Evolutionary conservation across 257 asterid genomes (phyloP).

Genomic region (Solanum appendiculatum): DNA sequence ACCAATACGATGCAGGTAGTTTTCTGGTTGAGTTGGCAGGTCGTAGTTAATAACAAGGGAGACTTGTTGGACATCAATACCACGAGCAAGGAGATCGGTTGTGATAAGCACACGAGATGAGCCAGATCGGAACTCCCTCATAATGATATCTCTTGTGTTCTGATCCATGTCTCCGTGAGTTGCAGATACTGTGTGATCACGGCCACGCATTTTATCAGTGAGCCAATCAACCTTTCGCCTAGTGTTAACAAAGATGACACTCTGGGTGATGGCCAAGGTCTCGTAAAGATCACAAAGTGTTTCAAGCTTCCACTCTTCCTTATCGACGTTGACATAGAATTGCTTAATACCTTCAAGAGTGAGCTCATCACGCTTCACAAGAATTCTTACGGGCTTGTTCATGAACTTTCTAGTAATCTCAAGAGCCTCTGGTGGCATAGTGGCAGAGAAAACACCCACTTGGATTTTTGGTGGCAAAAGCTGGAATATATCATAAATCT

Average conservation of each 20-base stretch:
- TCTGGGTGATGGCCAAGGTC: slow-evolving; percentile 43
- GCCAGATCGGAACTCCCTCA: slow-evolving; percentile 1
- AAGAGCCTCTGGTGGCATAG: slow-evolving; percentile 9
- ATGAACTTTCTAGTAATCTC: slow-evolving; percentile 56
- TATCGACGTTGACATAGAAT: background rate
- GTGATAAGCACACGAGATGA: slow-evolving; percentile 3
- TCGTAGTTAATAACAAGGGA: background rate
- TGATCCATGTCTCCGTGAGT: slow-evolving; percentile 64
- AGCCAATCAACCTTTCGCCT: slow-evolving; percentile 55
- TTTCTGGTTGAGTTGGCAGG: background rate
- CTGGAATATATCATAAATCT: slow-evolving; percentile 21
- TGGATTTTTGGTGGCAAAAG: slow-evolving; percentile 55
- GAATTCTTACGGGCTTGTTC: slow-evolving; percentile 55
- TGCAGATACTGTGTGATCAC: background rate
- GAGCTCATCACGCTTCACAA: slow-evolving; percentile 52
- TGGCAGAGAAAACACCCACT: slow-evolving; percentile 57
- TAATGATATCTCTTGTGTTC: slow-evolving; percentile 36
- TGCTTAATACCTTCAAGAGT: slow-evolving; percentile 19
- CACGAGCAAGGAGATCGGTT: slow-evolving; percentile 12
- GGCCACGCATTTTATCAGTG: background rate
- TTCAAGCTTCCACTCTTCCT: background rate
- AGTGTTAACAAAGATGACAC: slow-evolving; percentile 56
- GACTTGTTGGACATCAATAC: slow-evolving; percentile 45
- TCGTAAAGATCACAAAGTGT: background rate
- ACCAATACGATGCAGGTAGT: slow-evolving; percentile 1